A percentile compares a stretch with the other conserved stretches of the same genome.
Evolutionary conservation across 208 protist species (phyloP).

Genomic region (Acanthamoeba divionensis): DNA sequence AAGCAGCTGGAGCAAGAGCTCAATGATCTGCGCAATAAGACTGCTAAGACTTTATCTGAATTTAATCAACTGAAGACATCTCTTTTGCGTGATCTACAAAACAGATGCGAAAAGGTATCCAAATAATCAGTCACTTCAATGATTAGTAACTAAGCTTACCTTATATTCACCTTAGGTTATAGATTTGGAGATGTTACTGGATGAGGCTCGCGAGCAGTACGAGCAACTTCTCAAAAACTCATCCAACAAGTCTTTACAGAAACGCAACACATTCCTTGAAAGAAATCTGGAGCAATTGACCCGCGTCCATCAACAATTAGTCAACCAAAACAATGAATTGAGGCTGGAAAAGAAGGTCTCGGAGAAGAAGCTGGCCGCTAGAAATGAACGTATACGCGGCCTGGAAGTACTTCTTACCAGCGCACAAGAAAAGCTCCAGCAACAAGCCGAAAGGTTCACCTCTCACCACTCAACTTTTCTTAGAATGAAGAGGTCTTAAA

Average conservation of each 20-base stretch:
- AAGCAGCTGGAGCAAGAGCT: constrained; percentile 27
- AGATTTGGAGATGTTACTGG: constrained; percentile 29
- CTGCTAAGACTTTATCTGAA: neutral
- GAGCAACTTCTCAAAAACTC: constrained; percentile 44
- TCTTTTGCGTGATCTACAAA: constrained; percentile 26
- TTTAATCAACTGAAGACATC: constrained; percentile 28
- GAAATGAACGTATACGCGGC: constrained; percentile 29
- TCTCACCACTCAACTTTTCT: neutral
- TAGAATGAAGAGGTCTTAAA: neutral
- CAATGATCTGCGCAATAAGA: constrained; percentile 7
- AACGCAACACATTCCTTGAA: constrained; percentile 39
- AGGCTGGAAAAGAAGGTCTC: constrained; percentile 25
- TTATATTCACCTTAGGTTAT: neutral
- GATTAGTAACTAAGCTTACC: neutral
- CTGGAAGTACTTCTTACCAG: neutral
- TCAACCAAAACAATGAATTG: constrained; percentile 35
- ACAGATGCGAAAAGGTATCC: constrained; percentile 29
- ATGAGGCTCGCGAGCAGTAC: constrained; percentile 40
- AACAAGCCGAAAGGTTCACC: neutral
- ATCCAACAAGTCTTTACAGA: constrained; percentile 40
- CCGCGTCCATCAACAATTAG: constrained; percentile 16
- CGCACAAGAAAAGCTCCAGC: constrained; percentile 39
- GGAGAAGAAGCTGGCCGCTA: constrained; percentile 31
- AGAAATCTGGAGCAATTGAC: constrained; percentile 36
- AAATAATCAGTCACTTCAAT: neutral